Percentiles rank a stretch among this genome's conserved stretches.
Evolutionary conservation across 2,329 filamentous ascomycete genomes (phyloP).

Genomic region (Arthroderma uncinatum): DNA sequence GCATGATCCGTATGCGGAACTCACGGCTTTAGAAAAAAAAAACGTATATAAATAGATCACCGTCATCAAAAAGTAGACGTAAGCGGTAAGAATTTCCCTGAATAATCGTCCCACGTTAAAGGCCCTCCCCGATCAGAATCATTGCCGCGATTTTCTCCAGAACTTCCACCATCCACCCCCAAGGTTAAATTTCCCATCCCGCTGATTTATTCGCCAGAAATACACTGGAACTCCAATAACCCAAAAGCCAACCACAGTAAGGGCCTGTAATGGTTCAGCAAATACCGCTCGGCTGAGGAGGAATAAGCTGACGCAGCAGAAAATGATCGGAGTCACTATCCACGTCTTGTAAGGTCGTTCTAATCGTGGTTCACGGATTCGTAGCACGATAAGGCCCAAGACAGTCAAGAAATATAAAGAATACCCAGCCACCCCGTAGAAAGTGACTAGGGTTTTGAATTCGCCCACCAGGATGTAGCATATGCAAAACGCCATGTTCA

Average conservation of each 20-base stretch:
- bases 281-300: conserved; percentile 80
- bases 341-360: conserved; percentile 90
- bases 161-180: conserved; percentile 31
- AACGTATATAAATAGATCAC: not conserved
- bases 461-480: conserved; percentile 77
- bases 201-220: conserved; percentile 68
- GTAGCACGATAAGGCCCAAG: conserved; percentile 78
- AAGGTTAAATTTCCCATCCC: conserved; percentile 38
- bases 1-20: no score
- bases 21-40: not conserved
- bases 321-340: conserved; percentile 95
- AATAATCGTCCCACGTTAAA: not conserved
- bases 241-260: conserved; percentile 78
- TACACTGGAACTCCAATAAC: conserved; percentile 75
- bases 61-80: not conserved
- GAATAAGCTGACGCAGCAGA: conserved; percentile 95
- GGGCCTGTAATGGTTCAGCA: conserved; percentile 77
- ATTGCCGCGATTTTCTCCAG: conserved; percentile 24
- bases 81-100: not conserved
- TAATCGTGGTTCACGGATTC: conserved; percentile 74
- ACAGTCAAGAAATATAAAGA: conserved; percentile 96
- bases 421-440: conserved; percentile 95
- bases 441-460: conserved; percentile 83
- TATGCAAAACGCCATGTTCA: conserved; percentile 65
- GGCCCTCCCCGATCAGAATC: not conserved